Conservation (phyloP, 2,329 filamentous ascomycete genomes). For the Trichoderma brevicompactum region DNA sequence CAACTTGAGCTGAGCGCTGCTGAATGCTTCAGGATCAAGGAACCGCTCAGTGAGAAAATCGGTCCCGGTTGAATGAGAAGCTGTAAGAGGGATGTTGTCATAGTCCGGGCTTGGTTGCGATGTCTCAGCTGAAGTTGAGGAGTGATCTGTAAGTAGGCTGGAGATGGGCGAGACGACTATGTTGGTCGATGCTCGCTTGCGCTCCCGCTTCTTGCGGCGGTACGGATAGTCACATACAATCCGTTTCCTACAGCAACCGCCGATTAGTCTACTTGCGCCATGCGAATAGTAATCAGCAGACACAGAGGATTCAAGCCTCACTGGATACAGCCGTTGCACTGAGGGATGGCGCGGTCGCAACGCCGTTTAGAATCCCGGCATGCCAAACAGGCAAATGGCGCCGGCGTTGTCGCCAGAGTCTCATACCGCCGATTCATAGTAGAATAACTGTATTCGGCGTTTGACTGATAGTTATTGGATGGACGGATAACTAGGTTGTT, state of each 20-base stretch:
- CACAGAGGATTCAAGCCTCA: background rate
- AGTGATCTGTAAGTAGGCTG: background rate
- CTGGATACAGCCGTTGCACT: slow-evolving; percentile 29
- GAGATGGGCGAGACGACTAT: slow-evolving; percentile 1
- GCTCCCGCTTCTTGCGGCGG: slow-evolving; percentile 27
- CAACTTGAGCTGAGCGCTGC: slow-evolving; percentile 21
- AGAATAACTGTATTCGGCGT: background rate
- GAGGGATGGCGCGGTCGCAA: slow-evolving; percentile 27
- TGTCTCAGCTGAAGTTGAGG: background rate
- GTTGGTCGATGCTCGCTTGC: background rate
- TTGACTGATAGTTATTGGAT: background rate
- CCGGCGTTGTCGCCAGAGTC: slow-evolving; percentile 13
- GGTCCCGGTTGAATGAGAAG: slow-evolving; percentile 1
- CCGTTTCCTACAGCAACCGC: slow-evolving; percentile 12
- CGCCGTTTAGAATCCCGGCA: slow-evolving; percentile 28
- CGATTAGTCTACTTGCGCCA: background rate
- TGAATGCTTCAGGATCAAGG: slow-evolving; percentile 27
- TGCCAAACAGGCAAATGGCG: slow-evolving; percentile 17
- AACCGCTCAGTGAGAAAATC: slow-evolving; percentile 27
- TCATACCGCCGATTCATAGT: slow-evolving; percentile 23
- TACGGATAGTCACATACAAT: slow-evolving; percentile 29
- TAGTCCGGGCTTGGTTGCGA: slow-evolving; percentile 2
- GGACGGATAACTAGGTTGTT: background rate
- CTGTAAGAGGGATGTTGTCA: background rate
- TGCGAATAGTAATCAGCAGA: background rate